Evolutionary conservation across 768 basidiomycete genomes (phyloP).

Genomic region (Tephrocybe sp.): DNA sequence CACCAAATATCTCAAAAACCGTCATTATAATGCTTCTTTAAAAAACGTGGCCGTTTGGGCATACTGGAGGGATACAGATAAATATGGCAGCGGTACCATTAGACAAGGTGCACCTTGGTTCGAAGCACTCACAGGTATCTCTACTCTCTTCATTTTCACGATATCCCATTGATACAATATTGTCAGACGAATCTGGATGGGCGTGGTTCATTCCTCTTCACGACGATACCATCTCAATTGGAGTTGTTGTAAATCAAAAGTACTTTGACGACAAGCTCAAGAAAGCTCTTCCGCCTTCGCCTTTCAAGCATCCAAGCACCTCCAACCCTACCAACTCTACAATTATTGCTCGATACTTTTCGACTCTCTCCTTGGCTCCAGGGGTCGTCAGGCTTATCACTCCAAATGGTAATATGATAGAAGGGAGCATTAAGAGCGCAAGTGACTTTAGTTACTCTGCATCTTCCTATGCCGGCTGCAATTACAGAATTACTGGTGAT

Average conservation of each 20-base stretch:
- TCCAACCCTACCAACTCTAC: conserved; percentile 24
- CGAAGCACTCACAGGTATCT: conserved; percentile 65
- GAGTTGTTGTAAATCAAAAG: conserved; percentile 59
- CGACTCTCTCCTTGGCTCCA: conserved; percentile 46
- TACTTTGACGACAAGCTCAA: conserved; percentile 40
- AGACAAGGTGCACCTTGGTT: conserved; percentile 65
- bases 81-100: conserved; percentile 47
- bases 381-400: conserved; percentile 41
- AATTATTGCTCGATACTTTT: conserved; percentile 39
- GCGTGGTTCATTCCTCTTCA: conserved; percentile 73
- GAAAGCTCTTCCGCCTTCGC: conserved; percentile 22
- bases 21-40: conserved; percentile 63
- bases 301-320: conserved; percentile 26
- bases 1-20: conserved; percentile 64
- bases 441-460: conserved; percentile 68
- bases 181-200: conserved; percentile 67
- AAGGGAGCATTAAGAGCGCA: conserved; percentile 49
- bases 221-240: conserved; percentile 58
- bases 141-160: background rate
- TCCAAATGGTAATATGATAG: conserved; percentile 32
- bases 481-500: conserved; percentile 63
- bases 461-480: conserved; percentile 47
- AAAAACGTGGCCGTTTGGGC: conserved; percentile 79
- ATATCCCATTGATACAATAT: background rate
- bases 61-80: conserved; percentile 59